Conservation (phyloP, 2,329 filamentous ascomycete species). For the Fusarium guadeloupense region DNA sequence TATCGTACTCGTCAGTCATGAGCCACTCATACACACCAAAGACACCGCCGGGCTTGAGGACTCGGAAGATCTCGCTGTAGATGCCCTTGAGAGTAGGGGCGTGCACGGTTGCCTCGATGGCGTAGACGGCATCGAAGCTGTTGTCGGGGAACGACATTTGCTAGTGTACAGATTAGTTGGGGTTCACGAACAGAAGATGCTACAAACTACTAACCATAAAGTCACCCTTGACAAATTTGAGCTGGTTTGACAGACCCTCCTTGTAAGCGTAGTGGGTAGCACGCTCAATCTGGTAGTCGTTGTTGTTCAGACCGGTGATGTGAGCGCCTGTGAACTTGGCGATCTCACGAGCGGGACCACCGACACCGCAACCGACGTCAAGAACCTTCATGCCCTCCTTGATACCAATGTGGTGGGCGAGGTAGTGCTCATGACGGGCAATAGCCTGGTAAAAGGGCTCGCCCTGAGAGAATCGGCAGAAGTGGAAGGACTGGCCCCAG, state of each 20-base stretch:
- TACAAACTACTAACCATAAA: slow-evolving; percentile 74
- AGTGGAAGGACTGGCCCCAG: slow-evolving; percentile 97
- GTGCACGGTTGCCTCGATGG: slow-evolving; percentile 96
- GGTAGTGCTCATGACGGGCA: slow-evolving; percentile 96
- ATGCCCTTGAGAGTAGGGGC: slow-evolving; percentile 90
- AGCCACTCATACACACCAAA: slow-evolving; percentile 99
- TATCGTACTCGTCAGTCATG: slow-evolving; percentile 96
- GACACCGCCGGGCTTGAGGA: slow-evolving; percentile 92
- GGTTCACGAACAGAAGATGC: too few species aligned
- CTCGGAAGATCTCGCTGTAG: slow-evolving; percentile 93
- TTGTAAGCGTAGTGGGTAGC: slow-evolving; percentile 85
- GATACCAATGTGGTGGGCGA: slow-evolving; percentile 88
- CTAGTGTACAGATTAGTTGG: slow-evolving; percentile 50
- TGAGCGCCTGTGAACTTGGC: slow-evolving; percentile 93
- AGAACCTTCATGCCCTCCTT: slow-evolving; percentile 88
- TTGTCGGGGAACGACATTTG: slow-evolving; percentile 96
- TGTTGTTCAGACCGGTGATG: slow-evolving; percentile 95
- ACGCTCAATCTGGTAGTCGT: slow-evolving; percentile 97
- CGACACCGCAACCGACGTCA: slow-evolving; percentile 96
- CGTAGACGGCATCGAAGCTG: slow-evolving; percentile 93
- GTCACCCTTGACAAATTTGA: slow-evolving; percentile 91
- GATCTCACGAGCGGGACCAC: slow-evolving; percentile 94
- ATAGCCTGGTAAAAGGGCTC: slow-evolving; percentile 93
- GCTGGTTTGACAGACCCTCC: slow-evolving; percentile 81
- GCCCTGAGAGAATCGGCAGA: slow-evolving; percentile 89